Percentiles rank a stretch among this genome's conserved stretches.
Evolutionary conservation across 768 basidiomycete species (phyloP).

Genomic region (Mycena galopus): DNA sequence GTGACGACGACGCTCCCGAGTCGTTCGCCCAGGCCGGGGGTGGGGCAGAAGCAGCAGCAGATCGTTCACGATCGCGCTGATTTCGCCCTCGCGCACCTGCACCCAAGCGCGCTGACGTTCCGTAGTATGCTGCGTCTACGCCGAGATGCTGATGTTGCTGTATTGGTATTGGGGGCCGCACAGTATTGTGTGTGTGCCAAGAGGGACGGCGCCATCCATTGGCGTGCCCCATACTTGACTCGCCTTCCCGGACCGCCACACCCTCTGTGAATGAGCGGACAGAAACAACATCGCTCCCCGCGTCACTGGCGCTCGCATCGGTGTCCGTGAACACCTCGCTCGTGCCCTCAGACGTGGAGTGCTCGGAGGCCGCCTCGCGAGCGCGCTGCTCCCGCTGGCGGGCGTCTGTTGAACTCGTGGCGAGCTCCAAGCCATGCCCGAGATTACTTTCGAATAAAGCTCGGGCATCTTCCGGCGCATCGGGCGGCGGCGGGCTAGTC

Average conservation of each 20-base stretch:
- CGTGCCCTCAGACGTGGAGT: conserved; percentile 68
- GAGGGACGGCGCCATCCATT: conserved; percentile 57
- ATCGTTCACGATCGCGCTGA: conserved; percentile 34
- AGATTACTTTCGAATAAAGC: conserved; percentile 77
- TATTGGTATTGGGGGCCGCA: conserved; percentile 40
- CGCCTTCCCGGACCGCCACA: conserved; percentile 42
- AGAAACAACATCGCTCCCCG: conserved; percentile 79
- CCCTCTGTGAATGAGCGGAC: conserved; percentile 75
- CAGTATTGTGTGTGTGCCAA: conserved; percentile 57
- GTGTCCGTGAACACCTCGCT: conserved; percentile 79
- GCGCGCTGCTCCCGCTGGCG: conserved; percentile 52
- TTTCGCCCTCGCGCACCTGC: conserved; percentile 32
- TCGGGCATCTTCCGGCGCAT: conserved; percentile 76
- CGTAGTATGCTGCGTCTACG: conserved; percentile 23
- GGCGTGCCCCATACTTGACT: conserved; percentile 11
- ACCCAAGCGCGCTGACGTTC: conserved; percentile 22
- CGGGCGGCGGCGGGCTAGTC: conserved; percentile 88
- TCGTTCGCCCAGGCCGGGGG: conserved; percentile 31
- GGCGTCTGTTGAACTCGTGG: conserved; percentile 72
- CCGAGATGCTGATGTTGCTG: conserved; percentile 34
- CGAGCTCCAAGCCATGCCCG: conserved; percentile 74
- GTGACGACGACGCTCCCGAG: conserved; percentile 17
- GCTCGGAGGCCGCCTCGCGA: conserved; percentile 44
- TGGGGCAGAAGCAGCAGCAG: conserved; percentile 15
- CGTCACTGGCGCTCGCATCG: conserved; percentile 71